Evolutionary conservation across 1,284 basidiomycete genomes (phyloP).

Genomic region (Rugosomyces carneus): DNA sequence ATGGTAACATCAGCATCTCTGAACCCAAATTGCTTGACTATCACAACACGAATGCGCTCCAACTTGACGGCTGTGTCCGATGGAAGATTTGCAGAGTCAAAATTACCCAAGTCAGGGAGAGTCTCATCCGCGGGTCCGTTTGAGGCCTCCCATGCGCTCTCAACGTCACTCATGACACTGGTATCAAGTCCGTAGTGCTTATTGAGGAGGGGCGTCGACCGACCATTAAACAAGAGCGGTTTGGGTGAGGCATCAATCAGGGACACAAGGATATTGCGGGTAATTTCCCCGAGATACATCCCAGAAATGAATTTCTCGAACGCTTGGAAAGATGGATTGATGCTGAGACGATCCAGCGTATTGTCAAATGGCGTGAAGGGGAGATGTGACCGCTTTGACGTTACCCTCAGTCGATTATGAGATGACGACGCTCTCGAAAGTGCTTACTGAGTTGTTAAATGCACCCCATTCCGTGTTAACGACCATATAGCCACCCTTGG

Average conservation of each 20-base stretch:
- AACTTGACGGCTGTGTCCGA: constrained; percentile 31
- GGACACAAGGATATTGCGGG: constrained; percentile 80
- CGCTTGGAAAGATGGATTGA: constrained; percentile 90
- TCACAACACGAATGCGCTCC: constrained; percentile 47
- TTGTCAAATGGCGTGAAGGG: constrained; percentile 94
- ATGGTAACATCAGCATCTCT: constrained; percentile 47
- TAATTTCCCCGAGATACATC: constrained; percentile 97
- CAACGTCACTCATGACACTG: constrained; percentile 85
- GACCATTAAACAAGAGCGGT: constrained; percentile 76
- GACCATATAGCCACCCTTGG: constrained; percentile 78
- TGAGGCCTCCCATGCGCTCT: constrained; percentile 60
- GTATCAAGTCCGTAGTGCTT: constrained; percentile 93
- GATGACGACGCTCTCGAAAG: neutral
- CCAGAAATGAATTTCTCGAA: constrained; percentile 99
- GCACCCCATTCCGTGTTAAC: constrained; percentile 98
- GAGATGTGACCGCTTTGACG: constrained; percentile 69
- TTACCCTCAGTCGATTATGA: neutral
- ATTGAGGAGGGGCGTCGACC: constrained; percentile 70
- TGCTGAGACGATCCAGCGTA: constrained; percentile 86
- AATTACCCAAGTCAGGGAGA: constrained; percentile 29
- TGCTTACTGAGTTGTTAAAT: constrained; percentile 81
- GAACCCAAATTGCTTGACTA: constrained; percentile 62
- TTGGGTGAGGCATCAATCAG: constrained; percentile 77
- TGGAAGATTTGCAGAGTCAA: constrained; percentile 28
- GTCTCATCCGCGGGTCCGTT: constrained; percentile 21